Evolutionary conservation across 768 basidiomycete genomes (phyloP).

Genomic region (Harrya chromipes): DNA sequence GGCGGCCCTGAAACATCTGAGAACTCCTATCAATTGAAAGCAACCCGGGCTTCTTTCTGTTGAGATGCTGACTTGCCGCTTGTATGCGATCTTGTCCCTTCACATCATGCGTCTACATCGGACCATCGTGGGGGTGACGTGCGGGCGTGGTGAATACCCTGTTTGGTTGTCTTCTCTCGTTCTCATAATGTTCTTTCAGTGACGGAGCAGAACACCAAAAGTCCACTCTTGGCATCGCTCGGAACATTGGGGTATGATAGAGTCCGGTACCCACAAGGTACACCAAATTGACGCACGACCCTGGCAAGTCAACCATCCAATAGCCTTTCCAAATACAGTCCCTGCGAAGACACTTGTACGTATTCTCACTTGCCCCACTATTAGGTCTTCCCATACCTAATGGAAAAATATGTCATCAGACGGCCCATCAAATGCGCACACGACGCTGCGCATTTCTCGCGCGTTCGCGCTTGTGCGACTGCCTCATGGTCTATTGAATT

Average conservation of each 20-base stretch:
- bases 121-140: slow-evolving; percentile 1
- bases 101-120: slow-evolving; percentile 7
- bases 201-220: slow-evolving; percentile 3
- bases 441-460: slow-evolving; percentile 7
- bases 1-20: slow-evolving; percentile 1
- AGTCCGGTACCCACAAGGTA: background rate
- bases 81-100: background rate
- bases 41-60: slow-evolving; percentile 4
- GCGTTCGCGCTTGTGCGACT: slow-evolving; percentile 13
- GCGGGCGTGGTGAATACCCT: background rate
- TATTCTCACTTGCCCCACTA: slow-evolving; percentile 21
- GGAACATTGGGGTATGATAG: background rate
- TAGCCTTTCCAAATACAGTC: slow-evolving; percentile 20
- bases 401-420: slow-evolving; percentile 13
- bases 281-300: slow-evolving; percentile 6
- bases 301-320: slow-evolving; percentile 5
- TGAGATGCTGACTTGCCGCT: slow-evolving; percentile 3
- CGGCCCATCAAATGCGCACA: slow-evolving; percentile 11
- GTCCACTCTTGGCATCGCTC: background rate
- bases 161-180: background rate
- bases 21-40: slow-evolving; percentile 7
- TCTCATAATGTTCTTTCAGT: slow-evolving; percentile 6
- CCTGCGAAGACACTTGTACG: slow-evolving; percentile 20
- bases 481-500: slow-evolving; percentile 18
- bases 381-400: slow-evolving; percentile 14